Evolutionary conservation across 1,284 basidiomycete genomes (phyloP), one percentile per base, ranked within the genome.

Genomic region (Papiliotrema terrestris): DNA sequence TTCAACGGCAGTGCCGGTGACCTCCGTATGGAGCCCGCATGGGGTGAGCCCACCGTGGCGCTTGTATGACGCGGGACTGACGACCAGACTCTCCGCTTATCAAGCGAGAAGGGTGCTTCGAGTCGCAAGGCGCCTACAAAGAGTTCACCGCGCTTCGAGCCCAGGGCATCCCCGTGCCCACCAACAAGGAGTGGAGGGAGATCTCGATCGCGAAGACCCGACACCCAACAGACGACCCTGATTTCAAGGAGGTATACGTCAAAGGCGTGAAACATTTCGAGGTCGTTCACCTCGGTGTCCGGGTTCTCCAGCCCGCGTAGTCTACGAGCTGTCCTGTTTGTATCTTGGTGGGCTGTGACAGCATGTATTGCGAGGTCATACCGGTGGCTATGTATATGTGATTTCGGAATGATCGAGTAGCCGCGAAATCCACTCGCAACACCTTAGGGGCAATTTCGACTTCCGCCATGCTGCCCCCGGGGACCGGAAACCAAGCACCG

Each of bases 1-100:
- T 78, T 78, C 66, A 74, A 74, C 25, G 68, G 76, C 2, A 73
- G 74, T 57, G 70, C 73, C 56, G 73, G 73, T 17, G 61, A 76
- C 42, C 56, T 67, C 25, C 55, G 65, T 14, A 66, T 68, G 58
- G 11, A 55, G 38, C 54, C 54, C 11, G 43, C 43, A 23, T 54
- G 45, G 29, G 54, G 54, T 62, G 45, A 49, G 55, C 11, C 6
- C 52, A 22, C 17, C 51, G 17, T 15, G 14, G 15, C 3, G 4
- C 13, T 19, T 20, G 26, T 13, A 35, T 1, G 19, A 22, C 8
- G 2, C 17, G 45, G 20, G 29, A 11, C 23, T 44, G 13, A 48
- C 19, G 3, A 6, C 17, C 49, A 63, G 61, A 59, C 41, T 64
- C 62, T 15, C 62, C 62, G 13, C 48, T 64, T 2, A n/a, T 64